Evolutionary conservation across 768 basidiomycete genomes (phyloP), one percentile per base, ranked within the genome.

Genomic region (Boletus tylopilopsis): DNA sequence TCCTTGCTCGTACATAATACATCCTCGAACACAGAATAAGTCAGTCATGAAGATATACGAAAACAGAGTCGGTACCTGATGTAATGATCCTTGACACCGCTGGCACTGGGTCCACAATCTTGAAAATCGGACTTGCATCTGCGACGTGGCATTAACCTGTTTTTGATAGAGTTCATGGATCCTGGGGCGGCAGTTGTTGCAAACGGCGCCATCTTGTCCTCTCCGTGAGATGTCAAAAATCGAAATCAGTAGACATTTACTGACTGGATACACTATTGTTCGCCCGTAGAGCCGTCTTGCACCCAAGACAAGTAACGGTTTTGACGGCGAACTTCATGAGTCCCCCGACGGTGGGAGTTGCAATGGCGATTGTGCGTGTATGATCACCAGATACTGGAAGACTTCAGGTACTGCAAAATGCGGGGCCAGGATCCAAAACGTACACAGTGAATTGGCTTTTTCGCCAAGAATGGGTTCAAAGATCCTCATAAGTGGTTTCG

Each of bases 301-400:
- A 99, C 0, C 95, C 91, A 41, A 99, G 73, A 62, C 96, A 99
- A 2, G 92, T 99, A 4, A 88, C 82, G 0, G 90, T 95, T 71
- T 94, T 95, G 24, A 97, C 93, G 0, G 94, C 94, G 61, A 97
- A 99, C 67, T 95, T 97, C 96, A 99, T 99, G 45, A 99, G 69
- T 22, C 96, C 96, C 16, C 96, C 96, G 10, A 93, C 82, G 0
- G 92, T 94, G 0, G 96, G 96, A 1, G 96, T 98, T 5, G 94
- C 94, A 43, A 98, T 97, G 55, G 93, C 85, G 41, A 99, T 96
- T 0, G 93, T 84, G 25, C 96, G 78, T 3, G 96, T 98, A 62
- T 99, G 96, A 58, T 95, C 94, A 3, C 96, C 96, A 22, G 91
- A 87, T 41, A 99, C 95, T 98, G 56, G 16, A 34, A 30, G 18